Evolutionary conservation across 139 green algal species (phyloP), one percentile per base, ranked within the genome.

Genomic region (Edaphochlamys debaryana): DNA sequence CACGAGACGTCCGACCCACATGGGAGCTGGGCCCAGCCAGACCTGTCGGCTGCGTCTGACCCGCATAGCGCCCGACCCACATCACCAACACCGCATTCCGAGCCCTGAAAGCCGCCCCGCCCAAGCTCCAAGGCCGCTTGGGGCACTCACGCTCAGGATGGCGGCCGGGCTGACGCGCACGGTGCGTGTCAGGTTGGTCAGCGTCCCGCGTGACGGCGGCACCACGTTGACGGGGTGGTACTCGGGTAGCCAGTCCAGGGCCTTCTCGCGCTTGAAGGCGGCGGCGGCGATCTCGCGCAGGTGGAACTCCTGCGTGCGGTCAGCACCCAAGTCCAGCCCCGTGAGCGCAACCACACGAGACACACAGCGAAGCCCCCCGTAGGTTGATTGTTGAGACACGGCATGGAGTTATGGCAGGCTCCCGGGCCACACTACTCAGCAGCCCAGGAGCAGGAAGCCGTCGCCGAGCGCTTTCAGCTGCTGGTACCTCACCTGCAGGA

Each of bases 61-160:
- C n/a, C n/a, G n/a, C n/a, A n/a, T n/a, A n/a, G n/a, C n/a, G n/a
- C n/a, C n/a, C n/a, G n/a, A n/a, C n/a, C n/a, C n/a, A n/a, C n/a
- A n/a, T n/a, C n/a, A n/a, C n/a, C n/a, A n/a, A n/a, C n/a, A n/a
- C n/a, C n/a, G n/a, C n/a, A n/a, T n/a, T n/a, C n/a, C n/a, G n/a
- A n/a, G n/a, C n/a, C n/a, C n/a, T n/a, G n/a, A n/a, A n/a, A n/a
- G n/a, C n/a, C n/a, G n/a, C n/a, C n/a, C n/a, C n/a, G n/a, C n/a
- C n/a, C n/a, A n/a, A n/a, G n/a, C n/a, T n/a, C n/a, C n/a, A n/a
- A n/a, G n/a, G n/a, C n/a, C n/a, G n/a, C n/a, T n/a, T n/a, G n/a
- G n/a, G n/a, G n/a, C n/a, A 34, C 75, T 71, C 34, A 91, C 87
- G 69, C 84, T 88, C 36, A 89, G 69, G 37, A 91, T 86, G 68